Evolutionary conservation across 2,329 filamentous ascomycete genomes (phyloP).

Genomic region (Emmonsiellopsis sp.): DNA sequence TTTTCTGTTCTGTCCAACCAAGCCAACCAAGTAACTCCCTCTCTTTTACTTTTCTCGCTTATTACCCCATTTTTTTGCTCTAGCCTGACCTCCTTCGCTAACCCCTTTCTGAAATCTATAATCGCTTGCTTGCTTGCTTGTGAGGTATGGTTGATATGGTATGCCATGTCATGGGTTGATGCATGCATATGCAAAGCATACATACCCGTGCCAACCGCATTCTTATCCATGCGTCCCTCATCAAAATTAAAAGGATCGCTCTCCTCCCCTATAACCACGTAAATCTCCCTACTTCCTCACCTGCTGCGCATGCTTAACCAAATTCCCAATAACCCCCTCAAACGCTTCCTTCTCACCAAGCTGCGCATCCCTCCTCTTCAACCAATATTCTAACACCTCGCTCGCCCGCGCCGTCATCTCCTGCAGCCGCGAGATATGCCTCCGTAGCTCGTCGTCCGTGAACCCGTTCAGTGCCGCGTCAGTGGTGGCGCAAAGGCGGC

Average conservation of each 20-base stretch:
- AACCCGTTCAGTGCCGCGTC: conserved; percentile 72
- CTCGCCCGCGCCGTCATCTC: conserved; percentile 62
- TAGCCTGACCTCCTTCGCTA: too few relatives aligned
- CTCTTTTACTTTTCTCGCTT: too few relatives aligned
- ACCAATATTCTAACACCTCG: conserved; percentile 78
- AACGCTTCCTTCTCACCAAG: conserved; percentile 87
- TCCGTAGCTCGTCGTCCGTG: conserved; percentile 64
- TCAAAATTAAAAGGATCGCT: neutral
- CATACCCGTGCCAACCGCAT: too few relatives aligned
- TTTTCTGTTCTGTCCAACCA: neutral
- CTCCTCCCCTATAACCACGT: neutral
- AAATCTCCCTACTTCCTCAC: conserved; percentile 55
- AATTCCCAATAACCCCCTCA: conserved; percentile 91
- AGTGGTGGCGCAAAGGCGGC: conserved; percentile 72
- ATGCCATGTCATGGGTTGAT: too few relatives aligned
- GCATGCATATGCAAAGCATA: too few relatives aligned
- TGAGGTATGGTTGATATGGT: too few relatives aligned
- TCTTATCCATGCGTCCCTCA: too few relatives aligned
- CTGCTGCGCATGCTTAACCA: conserved; percentile 84
- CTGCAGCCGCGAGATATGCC: conserved; percentile 61
- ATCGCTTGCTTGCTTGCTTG: too few relatives aligned
- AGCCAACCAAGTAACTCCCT: too few relatives aligned
- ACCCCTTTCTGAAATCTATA: too few relatives aligned
- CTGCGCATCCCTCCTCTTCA: conserved; percentile 74
- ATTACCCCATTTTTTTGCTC: too few relatives aligned